A percentile compares a stretch with the other conserved stretches of the same genome.
Evolutionary conservation across 2,329 filamentous ascomycete species (phyloP).

Genomic region (Grosmannia penicillata): DNA sequence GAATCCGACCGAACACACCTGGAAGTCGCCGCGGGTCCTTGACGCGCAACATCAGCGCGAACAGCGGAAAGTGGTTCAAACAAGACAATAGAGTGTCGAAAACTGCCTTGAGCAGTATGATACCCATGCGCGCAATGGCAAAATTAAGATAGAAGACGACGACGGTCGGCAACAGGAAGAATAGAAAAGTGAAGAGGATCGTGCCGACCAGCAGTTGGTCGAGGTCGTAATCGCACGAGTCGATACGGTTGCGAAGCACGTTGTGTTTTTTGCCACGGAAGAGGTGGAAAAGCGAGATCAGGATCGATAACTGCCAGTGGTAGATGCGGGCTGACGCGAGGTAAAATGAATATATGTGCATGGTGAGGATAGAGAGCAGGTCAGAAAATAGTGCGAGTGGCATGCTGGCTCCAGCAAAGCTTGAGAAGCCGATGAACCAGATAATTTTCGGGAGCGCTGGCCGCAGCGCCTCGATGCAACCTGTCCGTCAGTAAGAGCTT

Average conservation of each 20-base stretch:
- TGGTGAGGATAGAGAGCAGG: constrained; percentile 73
- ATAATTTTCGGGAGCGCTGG: constrained; percentile 76
- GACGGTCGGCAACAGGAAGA: constrained; percentile 88
- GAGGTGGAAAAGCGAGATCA: constrained; percentile 94
- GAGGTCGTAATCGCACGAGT: constrained; percentile 96
- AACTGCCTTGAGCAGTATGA: constrained; percentile 80
- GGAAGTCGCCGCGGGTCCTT: constrained; percentile 87
- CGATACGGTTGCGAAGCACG: constrained; percentile 89
- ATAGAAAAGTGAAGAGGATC: constrained; percentile 87
- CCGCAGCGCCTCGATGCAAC: constrained; percentile 60
- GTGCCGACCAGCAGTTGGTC: constrained; percentile 94
- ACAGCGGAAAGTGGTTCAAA: constrained; percentile 93
- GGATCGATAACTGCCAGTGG: constrained; percentile 95
- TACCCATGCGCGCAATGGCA: constrained; percentile 83
- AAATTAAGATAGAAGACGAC: constrained; percentile 96
- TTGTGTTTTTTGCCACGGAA: constrained; percentile 98
- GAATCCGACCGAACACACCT: too few species aligned
- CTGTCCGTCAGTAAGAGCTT: too few species aligned
- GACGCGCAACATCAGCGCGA: constrained; percentile 87
- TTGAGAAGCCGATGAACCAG: constrained; percentile 85
- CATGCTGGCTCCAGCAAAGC: constrained; percentile 93
- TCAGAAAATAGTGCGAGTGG: constrained; percentile 93
- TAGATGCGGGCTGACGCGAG: constrained; percentile 93
- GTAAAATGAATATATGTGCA: constrained; percentile 98
- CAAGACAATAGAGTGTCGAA: constrained; percentile 88